phyloP scores from a whole-genome alignment of 2,329 filamentous ascomycete genomes.

The Diaporthe sp. region DNA sequence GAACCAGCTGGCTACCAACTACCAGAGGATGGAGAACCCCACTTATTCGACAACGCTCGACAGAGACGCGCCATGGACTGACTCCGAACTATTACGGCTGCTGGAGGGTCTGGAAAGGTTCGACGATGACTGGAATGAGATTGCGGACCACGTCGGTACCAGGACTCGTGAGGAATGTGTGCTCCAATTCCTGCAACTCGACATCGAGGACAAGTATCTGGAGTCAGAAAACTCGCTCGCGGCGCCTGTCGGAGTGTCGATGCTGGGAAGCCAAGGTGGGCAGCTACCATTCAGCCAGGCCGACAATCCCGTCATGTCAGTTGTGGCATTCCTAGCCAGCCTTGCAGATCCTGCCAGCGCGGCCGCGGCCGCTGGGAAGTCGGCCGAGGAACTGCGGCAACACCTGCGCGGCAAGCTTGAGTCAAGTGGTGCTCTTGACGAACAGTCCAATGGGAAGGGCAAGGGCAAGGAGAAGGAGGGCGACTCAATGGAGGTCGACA shows the following conservation, averaged over 20 bases:
- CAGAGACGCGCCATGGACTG: slow-evolving; percentile 89
- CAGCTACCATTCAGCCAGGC: slow-evolving; percentile 91
- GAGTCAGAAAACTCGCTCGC: slow-evolving; percentile 77
- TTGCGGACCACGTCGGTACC: slow-evolving; percentile 92
- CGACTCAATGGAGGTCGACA: slow-evolving; percentile 76
- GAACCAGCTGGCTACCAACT: slow-evolving; percentile 84
- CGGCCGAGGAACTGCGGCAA: slow-evolving; percentile 87
- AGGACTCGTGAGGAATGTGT: slow-evolving; percentile 96
- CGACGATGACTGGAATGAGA: slow-evolving; percentile 95
- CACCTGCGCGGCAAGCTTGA: slow-evolving; percentile 85
- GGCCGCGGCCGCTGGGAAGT: slow-evolving; percentile 89
- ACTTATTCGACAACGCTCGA: slow-evolving; percentile 84
- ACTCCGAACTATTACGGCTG: slow-evolving; percentile 89
- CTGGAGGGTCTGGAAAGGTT: slow-evolving; percentile 93
- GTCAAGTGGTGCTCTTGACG: slow-evolving; percentile 54
- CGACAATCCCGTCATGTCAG: slow-evolving; percentile 97
- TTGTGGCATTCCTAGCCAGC: slow-evolving; percentile 93
- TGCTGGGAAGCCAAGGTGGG: slow-evolving; percentile 81
- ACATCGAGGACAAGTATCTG: slow-evolving; percentile 97
- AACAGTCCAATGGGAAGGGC: slow-evolving; percentile 69
- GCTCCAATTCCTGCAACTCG: slow-evolving; percentile 93
- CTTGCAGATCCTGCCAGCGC: slow-evolving; percentile 92
- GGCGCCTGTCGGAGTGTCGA: slow-evolving; percentile 70
- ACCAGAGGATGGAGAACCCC: slow-evolving; percentile 91
- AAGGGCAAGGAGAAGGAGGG: slow-evolving; percentile 66